Evolutionary conservation across 352 stramenopile species (phyloP), one percentile per base, ranked within the genome.

Genomic region (Pythium diclinum): DNA sequence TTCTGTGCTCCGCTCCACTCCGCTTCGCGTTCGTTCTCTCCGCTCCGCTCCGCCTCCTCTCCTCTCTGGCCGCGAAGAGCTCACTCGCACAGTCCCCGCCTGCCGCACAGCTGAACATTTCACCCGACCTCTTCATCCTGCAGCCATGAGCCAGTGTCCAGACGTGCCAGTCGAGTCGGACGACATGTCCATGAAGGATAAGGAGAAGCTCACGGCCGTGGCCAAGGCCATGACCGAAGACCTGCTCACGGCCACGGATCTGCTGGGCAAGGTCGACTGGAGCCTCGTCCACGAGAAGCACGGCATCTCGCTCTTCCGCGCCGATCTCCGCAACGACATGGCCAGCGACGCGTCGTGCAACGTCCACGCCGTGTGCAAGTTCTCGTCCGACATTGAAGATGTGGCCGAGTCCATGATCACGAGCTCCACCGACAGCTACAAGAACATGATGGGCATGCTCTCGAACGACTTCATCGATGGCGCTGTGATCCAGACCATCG

Each of bases 401-500:
- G 83, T 95, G 13, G 83, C 86, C 56, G 76, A 87, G 61, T 91
- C 81, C 14, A 83, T 95, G 66, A 90, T 95, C 68, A 92, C 85
- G 21, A 85, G 63, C 33, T 85, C 83, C 8, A 93, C 84, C n/a
- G 69, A 78, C 33, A 76, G 81, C 56, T 95, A 91, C 73, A 93
- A 91, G 65, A 76, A 76, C 47, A 95, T 93, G 86, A 95, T 95
- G 86, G 52, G 68, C 59, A 86, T 90, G 74, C 69, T 95, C 25
- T 92, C 83, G 52, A 91, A 81, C 25, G 86, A 95, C 57, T 95
- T 95, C 63, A 55, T 93, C 23, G 86, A 95, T 60, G 86, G 84
- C 46, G 84, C 85, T 19, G 84, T 93, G 51, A 73, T 95, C 56
- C 72, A 91, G 62, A 92, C 86, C 69, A 91, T 95, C 56, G 76